Base-by-base conservation (phyloP, 2,329 filamentous ascomycete species). In the Dothideomycetes sp. region DNA sequence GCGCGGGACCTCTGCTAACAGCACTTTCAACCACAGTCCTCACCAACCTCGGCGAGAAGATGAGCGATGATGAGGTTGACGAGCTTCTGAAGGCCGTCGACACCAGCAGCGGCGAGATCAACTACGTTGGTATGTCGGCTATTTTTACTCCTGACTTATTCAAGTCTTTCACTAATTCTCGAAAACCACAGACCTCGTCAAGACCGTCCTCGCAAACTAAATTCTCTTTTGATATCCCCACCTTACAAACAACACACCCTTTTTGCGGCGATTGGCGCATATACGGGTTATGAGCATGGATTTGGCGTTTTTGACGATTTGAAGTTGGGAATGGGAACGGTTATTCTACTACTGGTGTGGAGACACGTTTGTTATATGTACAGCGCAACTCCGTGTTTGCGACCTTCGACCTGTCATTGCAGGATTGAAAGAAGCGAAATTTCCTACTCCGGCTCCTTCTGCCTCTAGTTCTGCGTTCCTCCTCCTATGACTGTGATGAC, bases 61-160 rank as follows among this genome's bases (percentile, higher is more conserved):
- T 98, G 87, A 85, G 83, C 47, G 89, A 98, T 56, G 91, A 96
- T 49, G 91, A 98, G 73, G 91, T 98, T 34, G 89, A 96, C 63
- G 91, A 98, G 74, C 75, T 98, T 60, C 80, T 98, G 64, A 98
- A 96, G 80, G 87, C 88, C 1, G 89, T 96, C 50, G 91, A 98
- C 62, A 94, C 88, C 47, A 91, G 82, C 67, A 89, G 82, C 42
- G 88, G 89, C 53, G 88, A 96, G 75, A 85, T 98, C 65, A 94
- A 96, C 71, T 98, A 98, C 65, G 88, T 83, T 51, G 87, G 86
- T 91, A 71, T 49, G 79, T 62, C 4, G 1, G n/a, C n/a, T n/a
- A n/a, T 19, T 24, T 33, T 19, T 17, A 6, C 10, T 15, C 15
- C 20, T 11, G 12, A 12, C 3, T n/a, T 13, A 5, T 4, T 17